These are phyloP conservation scores for Neofusicoccum parvum DNA, from an alignment of 2,329 filamentous ascomycete genomes.

Conservation along the genomic window DNA sequence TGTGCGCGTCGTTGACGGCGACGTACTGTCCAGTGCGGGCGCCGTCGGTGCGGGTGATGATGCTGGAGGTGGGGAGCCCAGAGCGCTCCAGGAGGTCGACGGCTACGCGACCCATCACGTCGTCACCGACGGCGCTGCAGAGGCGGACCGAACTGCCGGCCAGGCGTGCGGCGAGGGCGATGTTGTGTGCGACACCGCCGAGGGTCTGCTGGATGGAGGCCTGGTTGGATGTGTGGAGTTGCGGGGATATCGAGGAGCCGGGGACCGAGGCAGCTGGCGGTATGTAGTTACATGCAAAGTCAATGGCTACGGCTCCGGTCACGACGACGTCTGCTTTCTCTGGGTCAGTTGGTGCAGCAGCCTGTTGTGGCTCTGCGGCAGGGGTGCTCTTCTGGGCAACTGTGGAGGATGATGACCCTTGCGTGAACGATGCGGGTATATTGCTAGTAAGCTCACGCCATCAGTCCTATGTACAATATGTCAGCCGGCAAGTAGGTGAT, in stretches of 20 bases:
- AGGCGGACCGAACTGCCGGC: conserved; percentile 68
- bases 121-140: conserved; percentile 79
- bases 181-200: conserved; percentile 90
- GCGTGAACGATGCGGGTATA: conserved; percentile 17
- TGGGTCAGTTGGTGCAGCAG: conserved; percentile 22
- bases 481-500: conserved; percentile 5
- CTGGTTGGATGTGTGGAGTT: conserved; percentile 81
- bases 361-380: conserved; percentile 1
- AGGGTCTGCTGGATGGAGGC: conserved; percentile 78
- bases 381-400: conserved; percentile 8
- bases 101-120: conserved; percentile 74
- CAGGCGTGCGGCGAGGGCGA: conserved; percentile 79
- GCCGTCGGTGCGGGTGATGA: conserved; percentile 47
- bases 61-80: conserved; percentile 65
- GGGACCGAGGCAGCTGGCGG: conserved; percentile 45
- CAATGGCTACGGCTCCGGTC: conserved; percentile 86
- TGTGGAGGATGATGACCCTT: background rate
- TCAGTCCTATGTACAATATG: conserved; percentile 30
- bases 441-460: conserved; percentile 16
- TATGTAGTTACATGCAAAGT: conserved; percentile 79
- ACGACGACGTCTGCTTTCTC: conserved; percentile 68
- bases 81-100: conserved; percentile 63
- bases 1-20: conserved; percentile 80
- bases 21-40: conserved; percentile 86
- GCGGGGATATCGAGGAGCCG: conserved; percentile 46